These are phyloP conservation scores for Thuidium tamariscinum DNA, from an alignment of 225 moss, liverwort and hornwort genomes.

Conservation along the genomic window DNA sequence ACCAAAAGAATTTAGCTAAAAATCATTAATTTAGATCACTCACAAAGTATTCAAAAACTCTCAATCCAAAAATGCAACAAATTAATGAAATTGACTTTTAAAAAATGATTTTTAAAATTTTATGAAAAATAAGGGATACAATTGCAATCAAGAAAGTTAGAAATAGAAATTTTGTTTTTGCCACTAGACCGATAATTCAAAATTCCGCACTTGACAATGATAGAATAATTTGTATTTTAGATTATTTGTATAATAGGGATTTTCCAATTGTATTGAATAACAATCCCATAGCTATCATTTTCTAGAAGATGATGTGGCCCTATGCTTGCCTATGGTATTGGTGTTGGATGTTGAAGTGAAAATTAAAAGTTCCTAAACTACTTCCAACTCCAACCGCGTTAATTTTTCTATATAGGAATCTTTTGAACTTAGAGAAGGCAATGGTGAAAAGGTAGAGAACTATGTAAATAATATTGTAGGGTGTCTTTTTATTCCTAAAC, in stretches of 20 bases:
- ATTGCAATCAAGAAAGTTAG: too few species aligned
- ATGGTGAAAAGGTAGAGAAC: accelerated
- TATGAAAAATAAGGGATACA: too few species aligned
- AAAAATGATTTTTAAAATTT: too few species aligned
- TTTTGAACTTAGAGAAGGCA: background rate
- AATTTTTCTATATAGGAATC: background rate
- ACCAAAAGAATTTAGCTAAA: too few species aligned
- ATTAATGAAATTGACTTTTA: too few species aligned
- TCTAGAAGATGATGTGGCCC: background rate
- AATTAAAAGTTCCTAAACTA: background rate
- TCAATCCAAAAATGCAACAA: too few species aligned
- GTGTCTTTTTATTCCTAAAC: background rate
- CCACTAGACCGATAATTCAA: too few species aligned
- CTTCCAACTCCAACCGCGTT: accelerated
- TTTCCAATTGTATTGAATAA: background rate
- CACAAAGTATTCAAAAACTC: too few species aligned
- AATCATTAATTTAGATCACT: too few species aligned
- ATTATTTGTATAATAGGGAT: accelerated
- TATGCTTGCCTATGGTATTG: background rate
- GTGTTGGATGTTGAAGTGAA: background rate
- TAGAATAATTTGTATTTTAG: background rate
- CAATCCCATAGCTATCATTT: background rate
- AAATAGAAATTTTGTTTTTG: too few species aligned
- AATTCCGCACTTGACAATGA: accelerated
- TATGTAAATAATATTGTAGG: background rate